Percentiles rank a stretch among this genome's conserved stretches.
phyloP scores from a whole-genome alignment of 1,139 yeast genomes.

The Arxiozyma bovina region DNA sequence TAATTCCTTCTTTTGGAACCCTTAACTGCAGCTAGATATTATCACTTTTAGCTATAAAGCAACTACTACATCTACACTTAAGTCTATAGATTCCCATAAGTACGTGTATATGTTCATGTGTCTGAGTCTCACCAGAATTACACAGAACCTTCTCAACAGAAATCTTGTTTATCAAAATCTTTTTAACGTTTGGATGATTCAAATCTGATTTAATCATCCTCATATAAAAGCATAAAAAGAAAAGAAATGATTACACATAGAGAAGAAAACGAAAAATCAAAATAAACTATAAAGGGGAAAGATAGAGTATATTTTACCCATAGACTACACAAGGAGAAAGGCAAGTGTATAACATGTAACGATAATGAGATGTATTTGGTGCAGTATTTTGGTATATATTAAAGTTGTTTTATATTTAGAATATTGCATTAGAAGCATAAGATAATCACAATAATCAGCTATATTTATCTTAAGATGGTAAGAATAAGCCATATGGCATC shows the following conservation, averaged over 20 bases:
- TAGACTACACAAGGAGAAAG: too few species aligned
- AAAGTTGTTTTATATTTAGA: background rate
- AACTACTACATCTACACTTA: too few species aligned
- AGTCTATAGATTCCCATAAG: too few species aligned
- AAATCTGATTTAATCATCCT: background rate
- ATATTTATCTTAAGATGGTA: constrained; percentile 19
- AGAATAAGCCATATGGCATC: constrained; percentile 27
- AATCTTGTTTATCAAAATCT: background rate
- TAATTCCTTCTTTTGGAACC: background rate
- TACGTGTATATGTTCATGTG: too few species aligned
- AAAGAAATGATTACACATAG: background rate
- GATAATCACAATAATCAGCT: background rate
- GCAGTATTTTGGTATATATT: too few species aligned
- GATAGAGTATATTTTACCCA: too few species aligned
- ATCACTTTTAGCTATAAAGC: too few species aligned
- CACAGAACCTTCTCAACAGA: background rate
- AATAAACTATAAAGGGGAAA: too few species aligned
- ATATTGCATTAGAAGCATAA: background rate
- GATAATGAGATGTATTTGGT: background rate
- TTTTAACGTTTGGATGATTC: background rate
- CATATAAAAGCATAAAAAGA: background rate
- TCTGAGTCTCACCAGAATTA: too few species aligned
- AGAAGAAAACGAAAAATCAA: background rate
- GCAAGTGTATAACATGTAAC: background rate
- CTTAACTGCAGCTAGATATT: too few species aligned